phyloP scores from a whole-genome alignment of 208 protist species.

The Spongospora subterranea region DNA sequence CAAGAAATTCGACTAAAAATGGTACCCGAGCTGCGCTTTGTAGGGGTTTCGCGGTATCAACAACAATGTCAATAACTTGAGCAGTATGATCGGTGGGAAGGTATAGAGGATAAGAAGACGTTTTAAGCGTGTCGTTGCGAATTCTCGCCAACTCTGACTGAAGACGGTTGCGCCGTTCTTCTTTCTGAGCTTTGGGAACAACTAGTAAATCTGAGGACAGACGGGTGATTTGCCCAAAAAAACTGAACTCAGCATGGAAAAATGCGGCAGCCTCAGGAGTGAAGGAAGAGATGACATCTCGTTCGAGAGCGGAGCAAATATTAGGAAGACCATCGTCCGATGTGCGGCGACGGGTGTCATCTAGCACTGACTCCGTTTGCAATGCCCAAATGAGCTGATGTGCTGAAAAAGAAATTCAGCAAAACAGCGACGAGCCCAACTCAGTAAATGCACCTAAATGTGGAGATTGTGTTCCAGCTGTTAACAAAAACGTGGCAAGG shows the following conservation, averaged over 20 bases:
- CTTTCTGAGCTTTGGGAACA: conserved; percentile 9
- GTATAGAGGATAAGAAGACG: not conserved
- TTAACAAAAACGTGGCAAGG: not conserved
- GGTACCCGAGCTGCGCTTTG: conserved; percentile 58
- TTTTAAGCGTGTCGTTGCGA: not conserved
- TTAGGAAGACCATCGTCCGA: not conserved
- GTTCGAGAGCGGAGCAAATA: not conserved
- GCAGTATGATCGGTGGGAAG: conserved; percentile 47
- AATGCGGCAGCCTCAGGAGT: not conserved
- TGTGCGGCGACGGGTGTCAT: not conserved
- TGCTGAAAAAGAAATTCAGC: not conserved
- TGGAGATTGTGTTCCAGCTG: not conserved
- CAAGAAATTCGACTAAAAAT: conserved; percentile 53
- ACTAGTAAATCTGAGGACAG: conserved; percentile 43
- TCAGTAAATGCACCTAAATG: not conserved
- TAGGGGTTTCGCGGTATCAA: conserved; percentile 38
- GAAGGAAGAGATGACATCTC: not conserved
- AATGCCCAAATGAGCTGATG: conserved; percentile 57
- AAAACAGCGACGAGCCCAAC: not conserved
- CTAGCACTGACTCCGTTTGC: conserved; percentile 36
- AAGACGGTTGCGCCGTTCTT: not conserved
- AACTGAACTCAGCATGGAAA: conserved; percentile 25
- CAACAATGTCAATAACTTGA: conserved; percentile 44
- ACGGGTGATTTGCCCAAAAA: conserved; percentile 13
- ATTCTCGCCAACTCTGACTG: not conserved